Evolutionary conservation across 345 rosid species (phyloP).

Genomic region (Eutrema heterophyllum): DNA sequence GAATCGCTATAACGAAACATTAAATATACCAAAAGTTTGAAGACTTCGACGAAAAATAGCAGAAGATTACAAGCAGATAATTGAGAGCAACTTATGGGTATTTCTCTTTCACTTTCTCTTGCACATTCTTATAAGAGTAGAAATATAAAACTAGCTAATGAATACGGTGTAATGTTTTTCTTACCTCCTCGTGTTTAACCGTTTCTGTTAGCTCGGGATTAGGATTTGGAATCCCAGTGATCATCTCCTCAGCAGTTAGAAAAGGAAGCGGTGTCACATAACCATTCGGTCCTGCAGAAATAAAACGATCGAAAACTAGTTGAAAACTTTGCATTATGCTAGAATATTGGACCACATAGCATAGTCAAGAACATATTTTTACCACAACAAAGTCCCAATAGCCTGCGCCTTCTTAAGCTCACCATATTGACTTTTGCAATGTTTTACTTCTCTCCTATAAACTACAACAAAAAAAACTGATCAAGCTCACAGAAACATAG

Average conservation of each 20-base stretch:
- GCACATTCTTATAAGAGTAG: not conserved
- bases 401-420: constrained; percentile 86
- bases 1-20: too few relatives aligned
- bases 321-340: not conserved
- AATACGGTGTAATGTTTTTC: not conserved
- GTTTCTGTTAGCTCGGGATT: not conserved
- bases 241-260: constrained; percentile 31
- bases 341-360: not conserved
- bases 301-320: not conserved
- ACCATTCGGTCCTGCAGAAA: constrained; percentile 27
- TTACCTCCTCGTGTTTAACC: constrained; percentile 11
- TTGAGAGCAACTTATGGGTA: not conserved
- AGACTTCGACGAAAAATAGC: not conserved
- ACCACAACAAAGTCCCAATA: constrained; percentile 91
- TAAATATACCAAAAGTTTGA: too few relatives aligned
- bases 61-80: not conserved
- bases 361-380: constrained; percentile 30
- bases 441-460: constrained; percentile 25
- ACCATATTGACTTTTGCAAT: constrained; percentile 51
- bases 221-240: constrained; percentile 34
- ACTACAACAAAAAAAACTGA: constrained; percentile 20
- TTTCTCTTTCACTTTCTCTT: not conserved
- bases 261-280: constrained; percentile 37
- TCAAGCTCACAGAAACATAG: constrained; percentile 15
- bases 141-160: not conserved